These are phyloP conservation scores for Quercus aquifolioides DNA, from an alignment of 306 rosid genomes.

Conservation along the genomic window DNA sequence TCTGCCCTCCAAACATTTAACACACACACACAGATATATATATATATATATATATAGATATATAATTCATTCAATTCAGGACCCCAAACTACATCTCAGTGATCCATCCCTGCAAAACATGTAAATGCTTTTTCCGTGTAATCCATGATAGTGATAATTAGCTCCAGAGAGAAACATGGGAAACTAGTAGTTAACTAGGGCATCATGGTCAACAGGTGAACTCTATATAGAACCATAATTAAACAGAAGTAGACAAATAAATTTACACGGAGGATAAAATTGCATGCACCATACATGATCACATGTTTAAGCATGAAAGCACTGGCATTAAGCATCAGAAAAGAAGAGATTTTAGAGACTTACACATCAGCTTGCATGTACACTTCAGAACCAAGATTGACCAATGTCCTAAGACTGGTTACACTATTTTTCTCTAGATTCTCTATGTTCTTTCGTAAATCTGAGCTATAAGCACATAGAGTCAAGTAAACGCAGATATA, in stretches of 20 bases:
- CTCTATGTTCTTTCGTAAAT: constrained; percentile 76
- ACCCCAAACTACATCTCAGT: neutral
- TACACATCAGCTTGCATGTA: constrained; percentile 93
- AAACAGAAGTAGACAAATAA: neutral
- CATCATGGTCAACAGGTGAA: neutral
- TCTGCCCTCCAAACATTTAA: neutral
- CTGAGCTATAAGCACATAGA: constrained; percentile 47
- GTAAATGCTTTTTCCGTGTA: neutral
- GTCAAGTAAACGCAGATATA: constrained; percentile 47
- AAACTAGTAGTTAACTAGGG: constrained; percentile 1
- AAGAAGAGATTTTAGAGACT: constrained; percentile 32
- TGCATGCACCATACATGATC: neutral
- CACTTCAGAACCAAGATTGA: constrained; percentile 93
- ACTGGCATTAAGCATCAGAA: neutral
- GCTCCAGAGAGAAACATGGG: neutral
- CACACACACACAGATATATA: neutral
- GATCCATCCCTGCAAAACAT: neutral
- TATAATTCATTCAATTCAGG: neutral
- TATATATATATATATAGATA: too few relatives aligned
- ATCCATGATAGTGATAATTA: constrained; percentile 4
- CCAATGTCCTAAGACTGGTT: constrained; percentile 75
- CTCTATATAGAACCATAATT: neutral
- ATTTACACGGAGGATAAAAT: neutral
- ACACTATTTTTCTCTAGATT: constrained; percentile 82
- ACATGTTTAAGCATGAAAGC: neutral